These are phyloP conservation scores for Nakazawaea holstii DNA, from an alignment of 805 yeast species.

Conservation along the genomic window DNA sequence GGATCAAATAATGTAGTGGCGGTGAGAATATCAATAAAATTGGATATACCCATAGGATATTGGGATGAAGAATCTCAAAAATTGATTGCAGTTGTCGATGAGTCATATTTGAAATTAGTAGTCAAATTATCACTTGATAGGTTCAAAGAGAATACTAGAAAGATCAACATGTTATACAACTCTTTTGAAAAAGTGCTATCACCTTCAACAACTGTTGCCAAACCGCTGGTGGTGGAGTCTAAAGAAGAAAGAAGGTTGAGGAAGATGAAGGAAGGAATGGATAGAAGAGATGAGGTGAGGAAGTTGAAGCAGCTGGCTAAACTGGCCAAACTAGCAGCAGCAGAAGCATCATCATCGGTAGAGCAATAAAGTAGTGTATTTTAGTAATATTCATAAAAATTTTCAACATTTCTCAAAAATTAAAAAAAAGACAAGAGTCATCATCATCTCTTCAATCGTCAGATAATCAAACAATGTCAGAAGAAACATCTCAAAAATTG, in stretches of 20 bases:
- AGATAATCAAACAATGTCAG: slow-evolving; percentile 1
- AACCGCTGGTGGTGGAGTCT: slow-evolving; percentile 30
- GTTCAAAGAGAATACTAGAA: slow-evolving; percentile 59
- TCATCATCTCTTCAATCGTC: background rate
- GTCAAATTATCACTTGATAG: slow-evolving; percentile 55
- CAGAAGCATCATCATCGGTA: background rate
- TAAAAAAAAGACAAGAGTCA: background rate
- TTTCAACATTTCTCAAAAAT: background rate
- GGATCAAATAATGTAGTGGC: slow-evolving; percentile 78
- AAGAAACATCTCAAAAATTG: slow-evolving; percentile 6
- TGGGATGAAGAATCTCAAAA: slow-evolving; percentile 25
- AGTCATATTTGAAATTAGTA: slow-evolving; percentile 44
- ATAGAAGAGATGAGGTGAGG: slow-evolving; percentile 17
- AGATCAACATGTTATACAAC: slow-evolving; percentile 42
- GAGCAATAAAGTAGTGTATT: background rate
- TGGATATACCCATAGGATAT: slow-evolving; percentile 76
- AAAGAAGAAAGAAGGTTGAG: slow-evolving; percentile 54
- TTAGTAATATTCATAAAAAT: background rate
- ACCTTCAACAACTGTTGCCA: slow-evolving; percentile 4
- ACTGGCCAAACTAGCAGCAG: background rate
- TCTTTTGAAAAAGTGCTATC: slow-evolving; percentile 32
- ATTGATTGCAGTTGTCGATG: slow-evolving; percentile 40
- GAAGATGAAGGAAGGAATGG: slow-evolving; percentile 47
- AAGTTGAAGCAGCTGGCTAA: slow-evolving; percentile 12
- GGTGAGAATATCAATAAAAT: slow-evolving; percentile 63